Evolutionary conservation across 2,329 filamentous ascomycete species (phyloP), one percentile per base, ranked within the genome.

Genomic region (Aphanoascus verrucosus): DNA sequence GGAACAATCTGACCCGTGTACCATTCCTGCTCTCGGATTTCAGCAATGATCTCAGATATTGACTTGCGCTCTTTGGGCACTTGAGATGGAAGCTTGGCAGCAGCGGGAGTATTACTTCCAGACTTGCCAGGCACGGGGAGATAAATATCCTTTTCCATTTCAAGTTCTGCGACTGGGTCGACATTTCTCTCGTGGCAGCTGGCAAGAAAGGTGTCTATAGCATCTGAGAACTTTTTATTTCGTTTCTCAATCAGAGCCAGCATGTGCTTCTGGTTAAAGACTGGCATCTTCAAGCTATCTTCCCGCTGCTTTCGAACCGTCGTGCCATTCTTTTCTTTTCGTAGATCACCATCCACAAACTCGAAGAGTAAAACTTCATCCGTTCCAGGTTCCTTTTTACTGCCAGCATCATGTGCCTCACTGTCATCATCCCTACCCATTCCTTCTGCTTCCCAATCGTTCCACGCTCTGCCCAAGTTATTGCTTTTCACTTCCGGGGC

Each of bases 181-280:
- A 80, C 55, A 11, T 67, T 74, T 17, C 84, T 76, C 38, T 78
- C 77, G 0, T 76, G 75, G 64, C 89, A 95, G 40, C 80, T 76
- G 58, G 86, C 86, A 55, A 98, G 69, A 62, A 94, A 97, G 0
- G 67, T 69, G 66, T 86, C 85, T 55, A 94, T 77, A 0, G 90
- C 87, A 55, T 81, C 84, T 0, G 75, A 75, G 63, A 97, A 97
- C 64, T 90, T 93, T 51, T 74, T 73, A 63, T 96, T 96, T 46
- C 93, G 78, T 71, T 91, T 93, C 69, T 91, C 88, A 61, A 98
- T 96, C 60, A 96, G 68, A 50, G 77, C 79, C 65, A 86, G 83
- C 85, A 97, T 88, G 69, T 95, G 88, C 67, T 90, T 90, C 69
- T 95, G 90, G 58, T 88, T 88, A 71, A 83, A 96, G 7, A 94